A percentile compares a stretch with the other conserved stretches of the same genome.
These are phyloP conservation scores for Arthrobotrys iridis DNA, from an alignment of 2,329 filamentous ascomycete genomes.

Conservation along the genomic window DNA sequence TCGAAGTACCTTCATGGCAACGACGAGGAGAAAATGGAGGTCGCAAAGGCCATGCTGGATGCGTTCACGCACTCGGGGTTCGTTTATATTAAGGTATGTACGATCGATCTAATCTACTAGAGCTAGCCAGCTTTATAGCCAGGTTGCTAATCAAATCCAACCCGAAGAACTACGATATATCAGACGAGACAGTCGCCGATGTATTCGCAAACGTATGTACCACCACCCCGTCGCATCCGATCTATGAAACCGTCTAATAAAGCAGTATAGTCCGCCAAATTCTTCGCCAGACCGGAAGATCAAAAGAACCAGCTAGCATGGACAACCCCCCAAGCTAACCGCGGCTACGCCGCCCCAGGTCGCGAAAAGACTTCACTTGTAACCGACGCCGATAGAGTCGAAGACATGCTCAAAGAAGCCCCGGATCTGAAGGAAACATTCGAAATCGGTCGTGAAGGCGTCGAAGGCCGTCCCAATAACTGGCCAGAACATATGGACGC, in stretches of 20 bases:
- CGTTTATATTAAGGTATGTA: conserved; percentile 63
- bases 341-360: conserved; percentile 76
- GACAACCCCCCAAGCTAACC: conserved; percentile 77
- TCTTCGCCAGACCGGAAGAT: conserved; percentile 73
- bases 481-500: conserved; percentile 73
- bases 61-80: conserved; percentile 90
- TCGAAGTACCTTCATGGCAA: conserved; percentile 74
- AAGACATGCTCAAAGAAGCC: conserved; percentile 67
- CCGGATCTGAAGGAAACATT: conserved; percentile 73
- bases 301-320: conserved; percentile 75
- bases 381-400: conserved; percentile 68
- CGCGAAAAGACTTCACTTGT: conserved; percentile 76
- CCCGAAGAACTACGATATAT: conserved; percentile 78
- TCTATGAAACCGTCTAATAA: conserved; percentile 54
- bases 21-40: conserved; percentile 69
- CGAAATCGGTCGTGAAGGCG: conserved; percentile 71
- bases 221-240: neutral
- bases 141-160: too few relatives aligned
- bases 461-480: conserved; percentile 72
- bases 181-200: conserved; percentile 68
- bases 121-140: too few relatives aligned
- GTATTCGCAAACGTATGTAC: conserved; percentile 69
- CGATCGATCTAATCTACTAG: too few relatives aligned
- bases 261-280: conserved; percentile 68
- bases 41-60: conserved; percentile 76